Percentiles rank a stretch among this genome's conserved stretches.
Conservation (phyloP, 1,284 basidiomycete species). For the Psilocybe mexicana region DNA sequence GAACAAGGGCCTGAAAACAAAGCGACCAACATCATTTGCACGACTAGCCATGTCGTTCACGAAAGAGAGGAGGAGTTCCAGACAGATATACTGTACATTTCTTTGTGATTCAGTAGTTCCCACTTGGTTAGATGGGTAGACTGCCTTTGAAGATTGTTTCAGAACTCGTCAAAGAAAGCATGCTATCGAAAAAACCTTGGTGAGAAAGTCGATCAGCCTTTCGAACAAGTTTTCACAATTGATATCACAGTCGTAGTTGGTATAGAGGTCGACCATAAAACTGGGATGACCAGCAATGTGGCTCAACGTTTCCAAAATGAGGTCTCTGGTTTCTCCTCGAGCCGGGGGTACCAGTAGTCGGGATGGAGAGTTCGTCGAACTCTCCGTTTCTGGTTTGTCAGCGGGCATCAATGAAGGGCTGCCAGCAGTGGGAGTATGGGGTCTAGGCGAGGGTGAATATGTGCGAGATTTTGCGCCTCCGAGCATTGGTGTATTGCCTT, state of each 20-base stretch:
- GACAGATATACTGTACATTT: constrained; percentile 83
- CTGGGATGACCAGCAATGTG: constrained; percentile 81
- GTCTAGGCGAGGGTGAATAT: constrained; percentile 49
- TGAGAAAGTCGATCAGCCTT: constrained; percentile 86
- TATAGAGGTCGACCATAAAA: constrained; percentile 95
- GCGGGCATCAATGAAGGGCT: constrained; percentile 44
- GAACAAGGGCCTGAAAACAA: not conserved
- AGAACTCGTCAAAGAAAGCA: constrained; percentile 7
- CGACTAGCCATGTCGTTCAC: constrained; percentile 89
- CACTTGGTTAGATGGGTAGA: constrained; percentile 66
- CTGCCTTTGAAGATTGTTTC: constrained; percentile 49
- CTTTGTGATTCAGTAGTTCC: constrained; percentile 71
- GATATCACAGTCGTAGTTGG: constrained; percentile 96
- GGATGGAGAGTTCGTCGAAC: constrained; percentile 48
- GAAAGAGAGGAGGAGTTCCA: constrained; percentile 88
- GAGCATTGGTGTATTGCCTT: constrained; percentile 15
- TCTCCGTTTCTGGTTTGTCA: constrained; percentile 42
- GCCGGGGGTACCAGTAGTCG: constrained; percentile 70
- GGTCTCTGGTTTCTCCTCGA: constrained; percentile 86
- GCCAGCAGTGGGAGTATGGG: constrained; percentile 56
- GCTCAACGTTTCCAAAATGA: constrained; percentile 87
- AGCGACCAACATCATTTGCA: constrained; percentile 56
- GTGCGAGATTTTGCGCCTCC: constrained; percentile 16
- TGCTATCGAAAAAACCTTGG: constrained; percentile 53
- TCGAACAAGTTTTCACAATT: constrained; percentile 98